Base-by-base conservation (phyloP, 305 asterid species). In the Caryopteris hybrid region DNA sequence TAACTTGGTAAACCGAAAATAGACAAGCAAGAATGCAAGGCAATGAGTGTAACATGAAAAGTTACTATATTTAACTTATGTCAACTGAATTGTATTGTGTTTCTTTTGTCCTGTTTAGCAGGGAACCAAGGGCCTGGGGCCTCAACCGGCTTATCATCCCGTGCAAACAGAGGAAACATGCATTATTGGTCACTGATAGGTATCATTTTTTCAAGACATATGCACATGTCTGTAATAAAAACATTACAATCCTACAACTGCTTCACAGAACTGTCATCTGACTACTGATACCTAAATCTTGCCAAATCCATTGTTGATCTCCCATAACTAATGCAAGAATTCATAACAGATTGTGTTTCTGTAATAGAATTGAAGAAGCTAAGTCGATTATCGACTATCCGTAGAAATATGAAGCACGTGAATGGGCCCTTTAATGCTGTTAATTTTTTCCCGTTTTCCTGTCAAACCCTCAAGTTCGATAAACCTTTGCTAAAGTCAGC, bases 201-300 rank as follows among this genome's bases (percentile, higher is more conserved):
- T 23, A 53, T 70, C 75, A 68, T 46, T 68, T 46, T 61, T 67
- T 48, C 46, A 65, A 75, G 73, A 77, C 77, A 75, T 0, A 62
- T 64, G 78, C 78, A 84, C 86, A 78, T 84, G 81, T 73, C 55
- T 79, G 78, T 66, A 69, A 70, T 75, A 61, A 82, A 71, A 58
- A 72, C 73, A 73, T 48, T 66, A 43, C 62, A 73, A 46, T 34
- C 65, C 70, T 72, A 52, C 53, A 68, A 42, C 83, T 52, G 63
- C 72, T 68, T 78, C 71, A 62, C 38, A 42, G 50, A 42, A 71
- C 27, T 65, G 54, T 31, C 43, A 31, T 33, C 54, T 56, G 16
- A 50, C 72, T 29, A 6, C 54, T 60, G 50, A 50, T 45, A 42
- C 68, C 36, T 31, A 71, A 21, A 45, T 59, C 52, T 50, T 67